Evolutionary conservation across 257 asterid genomes (phyloP).

Genomic region (Salvia rosmarinus): DNA sequence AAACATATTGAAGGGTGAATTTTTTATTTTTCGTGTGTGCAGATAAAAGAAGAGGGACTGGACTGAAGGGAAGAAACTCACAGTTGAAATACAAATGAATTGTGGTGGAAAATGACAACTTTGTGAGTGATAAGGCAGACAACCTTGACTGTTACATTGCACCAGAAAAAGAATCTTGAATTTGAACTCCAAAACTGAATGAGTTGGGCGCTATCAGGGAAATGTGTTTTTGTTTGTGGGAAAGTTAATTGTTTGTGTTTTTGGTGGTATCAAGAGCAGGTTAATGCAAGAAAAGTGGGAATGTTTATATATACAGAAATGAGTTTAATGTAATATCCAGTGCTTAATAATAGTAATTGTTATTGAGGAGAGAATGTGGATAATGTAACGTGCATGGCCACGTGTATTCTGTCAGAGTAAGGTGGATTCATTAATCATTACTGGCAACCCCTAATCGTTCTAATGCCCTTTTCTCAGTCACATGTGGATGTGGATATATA

Average conservation of each 20-base stretch:
- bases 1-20: neutral
- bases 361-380: neutral
- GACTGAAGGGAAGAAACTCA: conserved; percentile 27
- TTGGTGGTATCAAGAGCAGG: conserved; percentile 17
- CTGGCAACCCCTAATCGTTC: conserved; percentile 32
- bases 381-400: conserved; percentile 50
- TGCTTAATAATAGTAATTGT: too few relatives aligned
- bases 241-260: conserved; percentile 10
- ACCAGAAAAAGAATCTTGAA: conserved; percentile 27
- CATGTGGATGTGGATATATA: too few relatives aligned
- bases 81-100: conserved; percentile 33
- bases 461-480: conserved; percentile 2
- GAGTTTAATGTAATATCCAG: neutral
- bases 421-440: conserved; percentile 35
- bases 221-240: conserved; percentile 37
- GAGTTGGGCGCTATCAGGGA: conserved; percentile 23
- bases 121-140: conserved; percentile 34
- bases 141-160: conserved; percentile 33
- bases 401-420: conserved; percentile 53
- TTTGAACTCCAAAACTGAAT: conserved; percentile 25
- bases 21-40: conserved; percentile 3
- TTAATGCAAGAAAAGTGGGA: conserved; percentile 23
- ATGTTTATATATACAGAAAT: neutral
- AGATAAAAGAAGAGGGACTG: neutral
- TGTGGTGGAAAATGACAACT: conserved; percentile 9